Conservation (phyloP, 2,329 filamentous ascomycete species). For the Cytospora piceae region DNA sequence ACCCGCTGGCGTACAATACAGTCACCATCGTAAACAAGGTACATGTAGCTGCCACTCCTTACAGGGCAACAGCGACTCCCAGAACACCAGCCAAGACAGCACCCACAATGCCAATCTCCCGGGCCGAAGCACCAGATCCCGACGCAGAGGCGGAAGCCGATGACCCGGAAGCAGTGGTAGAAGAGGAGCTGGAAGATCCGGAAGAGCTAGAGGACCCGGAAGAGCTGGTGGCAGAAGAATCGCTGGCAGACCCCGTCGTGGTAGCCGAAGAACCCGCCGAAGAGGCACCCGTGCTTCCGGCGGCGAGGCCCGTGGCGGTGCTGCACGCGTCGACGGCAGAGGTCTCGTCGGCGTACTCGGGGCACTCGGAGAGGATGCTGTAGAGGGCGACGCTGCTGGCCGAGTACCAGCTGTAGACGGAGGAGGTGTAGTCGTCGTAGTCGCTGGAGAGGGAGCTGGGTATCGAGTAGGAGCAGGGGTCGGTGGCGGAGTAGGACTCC, state of each 20-base stretch:
- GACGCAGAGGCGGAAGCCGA: slow-evolving; percentile 12
- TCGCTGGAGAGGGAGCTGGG: slow-evolving; percentile 33
- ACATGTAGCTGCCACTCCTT: neutral
- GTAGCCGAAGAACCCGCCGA: neutral
- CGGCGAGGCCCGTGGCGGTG: slow-evolving; percentile 5
- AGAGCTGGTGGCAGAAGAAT: neutral
- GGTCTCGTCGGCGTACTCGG: slow-evolving; percentile 30
- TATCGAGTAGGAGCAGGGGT: slow-evolving; percentile 36
- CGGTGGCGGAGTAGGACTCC: slow-evolving; percentile 29
- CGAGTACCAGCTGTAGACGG: slow-evolving; percentile 34
- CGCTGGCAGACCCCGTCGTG: slow-evolving; percentile 13
- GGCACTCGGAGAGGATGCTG: slow-evolving; percentile 36
- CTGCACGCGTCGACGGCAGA: slow-evolving; percentile 19
- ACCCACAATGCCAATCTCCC: slow-evolving; percentile 21
- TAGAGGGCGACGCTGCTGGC: slow-evolving; percentile 32
- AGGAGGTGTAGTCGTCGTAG: slow-evolving; percentile 33
- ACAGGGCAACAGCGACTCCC: slow-evolving; percentile 25
- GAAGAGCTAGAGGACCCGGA: slow-evolving; percentile 8
- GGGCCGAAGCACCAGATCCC: slow-evolving; percentile 16
- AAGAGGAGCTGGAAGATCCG: slow-evolving; percentile 10
- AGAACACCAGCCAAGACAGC: slow-evolving; percentile 27
- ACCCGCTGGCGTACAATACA: neutral
- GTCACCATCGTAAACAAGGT: neutral
- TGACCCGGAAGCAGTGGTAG: slow-evolving; percentile 13
- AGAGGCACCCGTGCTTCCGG: slow-evolving; percentile 11